Evolutionary conservation across 345 rosid genomes (phyloP).

Genomic region (Anastatica hierochuntica): DNA sequence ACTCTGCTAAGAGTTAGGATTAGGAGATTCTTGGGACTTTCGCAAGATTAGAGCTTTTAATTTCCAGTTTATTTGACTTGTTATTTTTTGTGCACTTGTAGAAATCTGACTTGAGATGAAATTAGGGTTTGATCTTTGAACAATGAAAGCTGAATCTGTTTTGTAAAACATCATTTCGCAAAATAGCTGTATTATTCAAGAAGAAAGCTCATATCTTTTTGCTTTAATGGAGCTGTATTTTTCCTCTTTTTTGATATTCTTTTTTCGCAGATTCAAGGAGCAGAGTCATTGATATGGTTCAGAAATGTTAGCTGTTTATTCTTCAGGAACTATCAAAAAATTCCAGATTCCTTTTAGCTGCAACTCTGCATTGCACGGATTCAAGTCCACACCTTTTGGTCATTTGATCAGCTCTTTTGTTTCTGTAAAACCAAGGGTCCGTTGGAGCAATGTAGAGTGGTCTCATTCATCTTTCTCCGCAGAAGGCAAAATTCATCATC

Average conservation of each 20-base stretch:
- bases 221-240: background rate
- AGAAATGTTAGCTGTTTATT: conserved; percentile 43
- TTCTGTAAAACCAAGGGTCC: conserved; percentile 18
- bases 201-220: conserved; percentile 2
- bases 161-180: background rate
- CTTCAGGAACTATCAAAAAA: conserved; percentile 34
- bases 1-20: background rate
- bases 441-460: conserved; percentile 20
- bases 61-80: too few relatives aligned
- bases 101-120: too few relatives aligned
- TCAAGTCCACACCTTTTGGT: conserved; percentile 20
- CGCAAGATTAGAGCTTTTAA: too few relatives aligned
- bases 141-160: too few relatives aligned
- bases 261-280: background rate
- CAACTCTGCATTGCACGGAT: too few relatives aligned
- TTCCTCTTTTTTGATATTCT: background rate
- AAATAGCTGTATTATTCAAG: background rate
- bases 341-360: conserved; percentile 18
- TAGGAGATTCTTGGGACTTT: background rate
- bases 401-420: conserved; percentile 20
- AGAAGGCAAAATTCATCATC: conserved; percentile 30
- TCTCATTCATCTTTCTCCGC: conserved; percentile 28
- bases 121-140: too few relatives aligned
- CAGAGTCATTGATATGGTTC: conserved; percentile 40
- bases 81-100: too few relatives aligned